A percentile compares a stretch with the other conserved stretches of the same genome.
Evolutionary conservation across 805 yeast species (phyloP).

Genomic region (Yamadazyma laniorum): DNA sequence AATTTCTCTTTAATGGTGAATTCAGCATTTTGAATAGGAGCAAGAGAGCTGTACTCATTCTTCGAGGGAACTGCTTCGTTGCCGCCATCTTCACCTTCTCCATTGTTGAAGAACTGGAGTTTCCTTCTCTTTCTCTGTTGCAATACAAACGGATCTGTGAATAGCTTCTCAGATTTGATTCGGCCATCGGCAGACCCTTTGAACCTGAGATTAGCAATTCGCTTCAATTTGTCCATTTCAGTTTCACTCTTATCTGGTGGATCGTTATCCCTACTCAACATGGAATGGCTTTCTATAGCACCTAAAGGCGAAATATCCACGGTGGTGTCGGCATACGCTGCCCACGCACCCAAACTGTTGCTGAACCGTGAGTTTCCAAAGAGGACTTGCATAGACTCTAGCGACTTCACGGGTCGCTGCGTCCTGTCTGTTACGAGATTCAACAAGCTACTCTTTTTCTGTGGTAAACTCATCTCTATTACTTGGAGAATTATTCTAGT

Average conservation of each 20-base stretch:
- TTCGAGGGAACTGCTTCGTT: slow-evolving; percentile 14
- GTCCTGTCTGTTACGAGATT: slow-evolving; percentile 35
- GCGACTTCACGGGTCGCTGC: slow-evolving; percentile 40
- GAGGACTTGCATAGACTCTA: slow-evolving; percentile 55
- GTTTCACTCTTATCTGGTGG: slow-evolving; percentile 1
- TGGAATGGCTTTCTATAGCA: slow-evolving; percentile 39
- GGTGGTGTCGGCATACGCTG: slow-evolving; percentile 64
- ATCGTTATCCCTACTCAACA: slow-evolving; percentile 19
- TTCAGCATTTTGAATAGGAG: slow-evolving; percentile 56
- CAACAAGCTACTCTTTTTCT: slow-evolving; percentile 41
- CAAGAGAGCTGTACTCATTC: slow-evolving; percentile 49
- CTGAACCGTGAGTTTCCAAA: slow-evolving; percentile 64
- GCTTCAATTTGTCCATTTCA: slow-evolving; percentile 18
- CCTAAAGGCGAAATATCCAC: slow-evolving; percentile 67
- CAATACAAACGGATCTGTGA: slow-evolving; percentile 32
- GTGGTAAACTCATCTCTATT: slow-evolving; percentile 52
- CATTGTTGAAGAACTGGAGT: slow-evolving; percentile 6
- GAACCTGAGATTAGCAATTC: slow-evolving; percentile 56
- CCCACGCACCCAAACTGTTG: slow-evolving; percentile 68
- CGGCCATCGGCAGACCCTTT: slow-evolving; percentile 51
- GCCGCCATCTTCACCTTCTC: slow-evolving; percentile 16
- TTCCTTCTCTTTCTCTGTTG: slow-evolving; percentile 3
- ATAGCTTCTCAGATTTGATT: slow-evolving; percentile 27
- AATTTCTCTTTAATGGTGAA: slow-evolving; percentile 39
- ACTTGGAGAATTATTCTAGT: slow-evolving; percentile 58